Conservation (phyloP, 2,329 filamentous ascomycete genomes). For the Podosphaera leucotricha region DNA sequence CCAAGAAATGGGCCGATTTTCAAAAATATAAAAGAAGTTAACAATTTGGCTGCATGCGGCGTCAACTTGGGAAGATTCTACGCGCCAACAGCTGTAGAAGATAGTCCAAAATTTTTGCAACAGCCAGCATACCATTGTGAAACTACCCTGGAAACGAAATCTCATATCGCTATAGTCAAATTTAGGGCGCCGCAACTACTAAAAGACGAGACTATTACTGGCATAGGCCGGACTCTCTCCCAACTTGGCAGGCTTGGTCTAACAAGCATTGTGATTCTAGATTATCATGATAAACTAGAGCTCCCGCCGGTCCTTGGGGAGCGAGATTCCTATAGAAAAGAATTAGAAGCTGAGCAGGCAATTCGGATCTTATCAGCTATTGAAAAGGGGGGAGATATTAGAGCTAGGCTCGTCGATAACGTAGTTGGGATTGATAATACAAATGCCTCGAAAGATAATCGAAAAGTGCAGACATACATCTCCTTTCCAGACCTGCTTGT, state of each 20-base stretch:
- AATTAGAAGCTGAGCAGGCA: conserved; percentile 35
- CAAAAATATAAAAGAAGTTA: neutral
- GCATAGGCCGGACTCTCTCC: conserved; percentile 60
- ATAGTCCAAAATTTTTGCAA: conserved; percentile 35
- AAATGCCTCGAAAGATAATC: conserved; percentile 1
- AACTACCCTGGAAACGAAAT: conserved; percentile 12
- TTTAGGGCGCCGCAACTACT: conserved; percentile 50
- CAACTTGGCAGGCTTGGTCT: conserved; percentile 69
- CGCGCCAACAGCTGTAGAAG: conserved; percentile 30
- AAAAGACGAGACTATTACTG: conserved; percentile 42
- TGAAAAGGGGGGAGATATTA: conserved; percentile 41
- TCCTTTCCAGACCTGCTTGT: conserved; percentile 31
- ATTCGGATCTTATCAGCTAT: conserved; percentile 54
- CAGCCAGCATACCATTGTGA: conserved; percentile 17
- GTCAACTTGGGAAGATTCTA: conserved; percentile 40
- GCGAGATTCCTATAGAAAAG: conserved; percentile 16
- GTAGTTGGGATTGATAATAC: conserved; percentile 17
- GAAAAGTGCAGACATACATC: conserved; percentile 15
- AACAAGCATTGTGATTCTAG: conserved; percentile 59
- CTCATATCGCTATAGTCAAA: conserved; percentile 72
- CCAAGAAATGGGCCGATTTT: conserved; percentile 7
- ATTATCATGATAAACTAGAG: conserved; percentile 28
- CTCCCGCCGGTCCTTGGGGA: neutral
- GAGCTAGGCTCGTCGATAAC: conserved; percentile 41
- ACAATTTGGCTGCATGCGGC: conserved; percentile 14